These are phyloP conservation scores for Hygrophoropsis aurantiaca DNA, from an alignment of 768 basidiomycete genomes.

Conservation along the genomic window DNA sequence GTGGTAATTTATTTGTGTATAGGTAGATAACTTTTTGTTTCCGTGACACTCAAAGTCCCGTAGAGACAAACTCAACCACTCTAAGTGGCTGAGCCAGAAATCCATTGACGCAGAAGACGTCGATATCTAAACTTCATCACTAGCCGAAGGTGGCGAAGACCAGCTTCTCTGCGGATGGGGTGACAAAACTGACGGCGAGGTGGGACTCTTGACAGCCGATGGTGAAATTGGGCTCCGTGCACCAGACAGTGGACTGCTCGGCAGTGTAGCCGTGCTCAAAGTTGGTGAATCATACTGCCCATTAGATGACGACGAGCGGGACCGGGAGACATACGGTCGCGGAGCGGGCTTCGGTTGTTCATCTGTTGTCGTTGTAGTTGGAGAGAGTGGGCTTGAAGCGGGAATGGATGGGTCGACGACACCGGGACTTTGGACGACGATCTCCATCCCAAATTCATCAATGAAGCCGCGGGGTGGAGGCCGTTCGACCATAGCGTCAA, in stretches of 20 bases:
- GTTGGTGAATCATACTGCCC: not conserved
- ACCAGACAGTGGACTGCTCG: not conserved
- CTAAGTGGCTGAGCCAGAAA: not conserved
- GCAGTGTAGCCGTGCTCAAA: too few relatives aligned
- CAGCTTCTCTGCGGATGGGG: not conserved
- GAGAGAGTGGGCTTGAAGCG: slow-evolving; percentile 9
- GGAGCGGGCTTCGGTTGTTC: slow-evolving; percentile 44
- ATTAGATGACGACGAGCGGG: slow-evolving; percentile 39
- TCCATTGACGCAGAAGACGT: not conserved
- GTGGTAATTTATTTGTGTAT: not conserved
- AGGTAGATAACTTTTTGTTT: not conserved
- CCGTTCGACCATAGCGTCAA: slow-evolving; percentile 85
- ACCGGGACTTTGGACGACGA: slow-evolving; percentile 7
- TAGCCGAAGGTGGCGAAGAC: not conserved
- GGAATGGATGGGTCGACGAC: slow-evolving; percentile 7
- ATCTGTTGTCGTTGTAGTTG: slow-evolving; percentile 14
- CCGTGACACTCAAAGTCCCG: not conserved
- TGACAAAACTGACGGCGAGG: not conserved
- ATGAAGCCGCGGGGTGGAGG: slow-evolving; percentile 73
- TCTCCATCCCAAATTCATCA: slow-evolving; percentile 57
- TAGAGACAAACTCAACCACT: too few relatives aligned
- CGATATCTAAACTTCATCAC: not conserved
- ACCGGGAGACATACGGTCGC: slow-evolving; percentile 60
- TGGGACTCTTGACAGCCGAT: not conserved
- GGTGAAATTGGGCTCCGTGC: slow-evolving; percentile 1